Conservation (phyloP, 345 rosid genomes). For the Populus alba region DNA sequence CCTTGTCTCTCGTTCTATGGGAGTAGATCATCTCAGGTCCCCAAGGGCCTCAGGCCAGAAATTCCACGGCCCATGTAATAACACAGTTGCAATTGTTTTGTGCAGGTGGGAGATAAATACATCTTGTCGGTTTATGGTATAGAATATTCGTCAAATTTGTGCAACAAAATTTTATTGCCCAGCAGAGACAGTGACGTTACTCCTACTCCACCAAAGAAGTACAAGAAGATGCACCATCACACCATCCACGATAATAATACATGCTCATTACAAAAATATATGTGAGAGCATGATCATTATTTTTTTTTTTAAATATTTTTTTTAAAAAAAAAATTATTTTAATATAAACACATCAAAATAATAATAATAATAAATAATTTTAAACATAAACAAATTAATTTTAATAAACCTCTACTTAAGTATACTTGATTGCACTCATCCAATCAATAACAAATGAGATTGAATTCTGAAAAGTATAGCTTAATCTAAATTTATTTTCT, state of each 20-base stretch:
- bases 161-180: background rate
- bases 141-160: background rate
- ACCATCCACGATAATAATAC: background rate
- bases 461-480: accelerated
- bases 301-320: too few species aligned
- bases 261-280: too few species aligned
- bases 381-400: too few species aligned
- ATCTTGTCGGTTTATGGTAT: background rate
- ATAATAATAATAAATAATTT: too few species aligned
- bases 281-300: too few species aligned
- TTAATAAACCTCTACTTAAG: accelerated
- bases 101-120: too few species aligned
- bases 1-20: background rate
- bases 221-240: background rate
- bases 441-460: too few species aligned
- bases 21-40: background rate
- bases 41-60: background rate
- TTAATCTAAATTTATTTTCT: accelerated
- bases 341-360: too few species aligned
- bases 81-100: background rate
- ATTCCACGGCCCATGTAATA: background rate
- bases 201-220: background rate
- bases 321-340: too few species aligned
- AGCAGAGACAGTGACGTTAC: background rate
- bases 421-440: accelerated